Evolutionary conservation across 1,284 basidiomycete species (phyloP), one percentile per base, ranked within the genome.

Genomic region (Puccinia triticina): DNA sequence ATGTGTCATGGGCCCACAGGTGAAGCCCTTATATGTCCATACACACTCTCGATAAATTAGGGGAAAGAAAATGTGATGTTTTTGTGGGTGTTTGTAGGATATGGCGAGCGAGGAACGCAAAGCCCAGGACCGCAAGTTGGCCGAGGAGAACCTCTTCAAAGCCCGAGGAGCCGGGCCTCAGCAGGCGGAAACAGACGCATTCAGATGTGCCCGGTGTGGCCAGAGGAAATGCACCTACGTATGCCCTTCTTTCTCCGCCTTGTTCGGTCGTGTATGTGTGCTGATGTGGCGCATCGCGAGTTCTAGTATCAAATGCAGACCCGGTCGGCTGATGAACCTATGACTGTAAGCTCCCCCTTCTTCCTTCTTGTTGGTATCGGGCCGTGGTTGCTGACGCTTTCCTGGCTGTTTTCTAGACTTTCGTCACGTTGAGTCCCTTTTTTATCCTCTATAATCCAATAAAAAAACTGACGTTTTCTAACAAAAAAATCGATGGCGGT

Each of bases 131-230:
- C 90, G 91, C 83, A 93, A 92, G 86, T 93, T 99, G 84, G 90
- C 91, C 80, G 91, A 93, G 85, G 91, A 94, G 83, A 99, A 99
- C 86, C 88, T 99, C 72, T 94, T 95, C 89, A 94, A 95, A 77
- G 93, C 96, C 1, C 91, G 97, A 21, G 94, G 93, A 2, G 96
- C 96, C 0, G 94, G 91, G 21, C 93, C 96, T 84, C 87, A 88
- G 77, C 87, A 89, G 87, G 96, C 96, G 21, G 96, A 99, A 88
- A 99, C 97, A 0, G 95, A 96, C 85, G 95, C 95, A 0, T 99
- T 99, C 93, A 95, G 98, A 87, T 99, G 97, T 86, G 90, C 91
- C 26, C 91, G 94, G 85, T 99, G 96, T 91, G 94, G 94, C 84
- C 92, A 94, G 89, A 91, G 88, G 95, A 94, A 85, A 91, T 93